Base-by-base conservation (phyloP, 352 stramenopile species). In the Bremia lactucae region DNA sequence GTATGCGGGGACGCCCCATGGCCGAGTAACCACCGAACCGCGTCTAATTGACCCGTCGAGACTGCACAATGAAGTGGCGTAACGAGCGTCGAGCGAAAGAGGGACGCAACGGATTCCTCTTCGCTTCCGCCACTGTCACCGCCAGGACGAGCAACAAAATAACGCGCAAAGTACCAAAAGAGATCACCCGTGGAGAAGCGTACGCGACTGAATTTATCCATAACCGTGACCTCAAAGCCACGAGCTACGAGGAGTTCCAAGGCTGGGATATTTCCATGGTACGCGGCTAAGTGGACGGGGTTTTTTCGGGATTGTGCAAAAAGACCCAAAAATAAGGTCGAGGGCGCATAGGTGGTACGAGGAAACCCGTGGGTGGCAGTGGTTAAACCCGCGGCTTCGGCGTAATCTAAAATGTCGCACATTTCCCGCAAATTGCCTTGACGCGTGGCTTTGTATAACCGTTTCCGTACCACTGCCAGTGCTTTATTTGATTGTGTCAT, bases 61-160 rank as follows among this genome's bases (percentile, higher is more conserved):
- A 91, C 78, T 0, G 78, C 78, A 43, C 78, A 91, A 52, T 91
- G 78, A 28, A 91, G 36, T 5, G 78, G 78, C 2, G 75, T 85
- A 6, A 91, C 78, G 14, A 91, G 46, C n/a, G 78, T 91, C 24
- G 75, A 86, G 38, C 80, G 79, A 53, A 91, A 87, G 26, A 88
- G 72, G 3, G 77, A 86, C 4, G 71, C 75, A 5, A 71, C 73
- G 16, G 71, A 74, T 43, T 86, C 70, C 28, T 87, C 72, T 14
- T 79, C 69, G 6, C 42, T 54, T 4, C 49, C 49, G 16, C 49
- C 42, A n/a, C 45, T 55, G 16, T 55, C 49, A 3, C 52, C 55
- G 16, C 58, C 61, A 2, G 71, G 72, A 2, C 65, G 66, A 2
- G 55, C 44, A n/a, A 91, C 66, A 24, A 91, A 79, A 28, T 76